Evolutionary conservation across 2,329 filamentous ascomycete genomes (phyloP).

Genomic region (Metarhizium rileyi): DNA sequence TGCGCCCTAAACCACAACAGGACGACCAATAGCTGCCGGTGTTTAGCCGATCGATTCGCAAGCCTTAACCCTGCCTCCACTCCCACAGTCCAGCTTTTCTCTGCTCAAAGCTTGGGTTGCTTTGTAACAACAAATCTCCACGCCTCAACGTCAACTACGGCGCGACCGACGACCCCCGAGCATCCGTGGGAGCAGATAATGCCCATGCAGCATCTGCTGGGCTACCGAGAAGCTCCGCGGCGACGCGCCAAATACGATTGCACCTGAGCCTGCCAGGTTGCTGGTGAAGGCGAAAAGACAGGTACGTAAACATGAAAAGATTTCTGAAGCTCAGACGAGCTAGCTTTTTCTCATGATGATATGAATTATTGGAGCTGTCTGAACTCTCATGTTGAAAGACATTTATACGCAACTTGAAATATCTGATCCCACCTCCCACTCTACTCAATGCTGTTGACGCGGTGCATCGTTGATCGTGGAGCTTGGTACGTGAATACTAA

Average conservation of each 20-base stretch:
- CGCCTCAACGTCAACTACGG: neutral
- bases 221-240: conserved; percentile 6
- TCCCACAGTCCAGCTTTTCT: neutral
- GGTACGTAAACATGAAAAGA: neutral
- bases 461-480: neutral
- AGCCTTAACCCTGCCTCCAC: neutral
- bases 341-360: conserved; percentile 31
- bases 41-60: conserved; percentile 1
- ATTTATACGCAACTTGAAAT: conserved; percentile 44
- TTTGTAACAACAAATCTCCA: neutral
- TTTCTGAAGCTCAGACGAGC: neutral
- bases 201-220: conserved; percentile 4
- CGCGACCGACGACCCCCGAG: neutral
- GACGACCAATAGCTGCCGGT: neutral
- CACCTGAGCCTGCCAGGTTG: neutral
- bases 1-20: too few species aligned
- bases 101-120: neutral
- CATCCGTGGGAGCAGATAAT: conserved; percentile 2
- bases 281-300: neutral
- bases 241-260: conserved; percentile 1
- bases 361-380: conserved; percentile 70
- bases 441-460: neutral
- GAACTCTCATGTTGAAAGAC: conserved; percentile 51
- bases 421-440: neutral
- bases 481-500: neutral